Conservation (phyloP, 345 rosid species). For the Hibiscus syriacus region DNA sequence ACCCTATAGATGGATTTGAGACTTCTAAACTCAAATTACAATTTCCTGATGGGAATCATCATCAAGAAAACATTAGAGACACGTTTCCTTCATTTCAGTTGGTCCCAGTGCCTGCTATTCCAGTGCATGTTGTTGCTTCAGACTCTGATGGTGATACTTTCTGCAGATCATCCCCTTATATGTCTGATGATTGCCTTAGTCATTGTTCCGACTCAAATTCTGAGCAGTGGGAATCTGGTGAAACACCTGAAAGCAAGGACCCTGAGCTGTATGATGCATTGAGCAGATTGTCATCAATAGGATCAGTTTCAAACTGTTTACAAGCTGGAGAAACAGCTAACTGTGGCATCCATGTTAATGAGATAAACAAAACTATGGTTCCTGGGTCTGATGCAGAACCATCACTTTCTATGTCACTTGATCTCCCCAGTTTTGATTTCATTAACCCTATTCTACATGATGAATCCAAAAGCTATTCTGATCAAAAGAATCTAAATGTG, state of each 20-base stretch:
- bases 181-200: constrained; percentile 62
- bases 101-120: constrained; percentile 56
- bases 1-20: constrained; percentile 48
- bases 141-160: constrained; percentile 83
- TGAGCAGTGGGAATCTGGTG: constrained; percentile 80
- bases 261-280: constrained; percentile 39
- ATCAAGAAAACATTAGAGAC: constrained; percentile 33
- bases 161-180: constrained; percentile 68
- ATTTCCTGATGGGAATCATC: constrained; percentile 46
- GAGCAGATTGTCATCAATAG: constrained; percentile 27
- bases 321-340: constrained; percentile 18
- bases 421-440: constrained; percentile 53
- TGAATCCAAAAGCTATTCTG: constrained; percentile 18
- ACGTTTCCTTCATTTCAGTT: constrained; percentile 78
- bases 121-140: constrained; percentile 27
- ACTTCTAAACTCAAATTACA: constrained; percentile 60
- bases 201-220: constrained; percentile 59
- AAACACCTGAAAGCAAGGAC: constrained; percentile 38
- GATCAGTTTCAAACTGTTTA: constrained; percentile 32
- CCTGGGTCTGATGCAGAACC: constrained; percentile 35
- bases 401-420: constrained; percentile 25
- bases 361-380: constrained; percentile 10
- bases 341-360: constrained; percentile 12
- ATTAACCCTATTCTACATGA: constrained; percentile 25
- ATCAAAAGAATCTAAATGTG: constrained; percentile 18